Percentiles rank a stretch among this genome's conserved stretches.
These are phyloP conservation scores for Cystofilobasidium capitatum DNA, from an alignment of 768 basidiomycete species.

Conservation along the genomic window DNA sequence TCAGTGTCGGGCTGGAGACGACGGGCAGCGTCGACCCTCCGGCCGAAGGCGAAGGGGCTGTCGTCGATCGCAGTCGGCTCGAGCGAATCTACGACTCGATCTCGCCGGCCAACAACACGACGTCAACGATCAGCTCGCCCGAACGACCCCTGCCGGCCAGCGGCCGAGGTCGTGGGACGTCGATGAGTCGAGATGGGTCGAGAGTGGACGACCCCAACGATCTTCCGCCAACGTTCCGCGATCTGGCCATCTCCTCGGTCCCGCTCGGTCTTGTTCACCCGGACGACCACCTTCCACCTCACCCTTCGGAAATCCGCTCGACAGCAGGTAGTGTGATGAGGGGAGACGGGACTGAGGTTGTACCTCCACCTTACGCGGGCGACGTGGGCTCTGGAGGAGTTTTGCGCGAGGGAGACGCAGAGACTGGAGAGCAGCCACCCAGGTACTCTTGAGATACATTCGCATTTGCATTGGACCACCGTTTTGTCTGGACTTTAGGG, in stretches of 20 bases:
- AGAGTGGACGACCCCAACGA: conserved; percentile 25
- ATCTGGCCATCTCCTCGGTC: neutral
- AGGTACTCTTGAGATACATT: neutral
- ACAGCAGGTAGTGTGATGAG: neutral
- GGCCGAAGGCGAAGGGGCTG: conserved; percentile 13
- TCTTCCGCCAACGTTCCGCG: conserved; percentile 22
- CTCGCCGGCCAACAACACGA: neutral
- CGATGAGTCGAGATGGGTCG: neutral
- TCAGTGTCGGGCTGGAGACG: conserved; percentile 8
- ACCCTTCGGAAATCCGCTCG: neutral
- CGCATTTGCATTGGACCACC: neutral
- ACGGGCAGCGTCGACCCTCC: conserved; percentile 21
- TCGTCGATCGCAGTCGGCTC: neutral
- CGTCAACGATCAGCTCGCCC: neutral
- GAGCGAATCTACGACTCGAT: conserved; percentile 19
- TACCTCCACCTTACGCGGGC: conserved; percentile 9
- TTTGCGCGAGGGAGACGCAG: neutral
- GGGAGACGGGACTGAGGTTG: neutral
- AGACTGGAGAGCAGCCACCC: neutral
- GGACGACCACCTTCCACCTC: neutral
- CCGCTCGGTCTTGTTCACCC: neutral
- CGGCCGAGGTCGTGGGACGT: neutral
- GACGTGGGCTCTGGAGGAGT: neutral
- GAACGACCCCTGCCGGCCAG: neutral
- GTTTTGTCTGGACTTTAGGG: neutral